Evolutionary conservation across 441 rosid species (phyloP), one percentile per base, ranked within the genome.

Genomic region (Euphorbia schlechtendalii): DNA sequence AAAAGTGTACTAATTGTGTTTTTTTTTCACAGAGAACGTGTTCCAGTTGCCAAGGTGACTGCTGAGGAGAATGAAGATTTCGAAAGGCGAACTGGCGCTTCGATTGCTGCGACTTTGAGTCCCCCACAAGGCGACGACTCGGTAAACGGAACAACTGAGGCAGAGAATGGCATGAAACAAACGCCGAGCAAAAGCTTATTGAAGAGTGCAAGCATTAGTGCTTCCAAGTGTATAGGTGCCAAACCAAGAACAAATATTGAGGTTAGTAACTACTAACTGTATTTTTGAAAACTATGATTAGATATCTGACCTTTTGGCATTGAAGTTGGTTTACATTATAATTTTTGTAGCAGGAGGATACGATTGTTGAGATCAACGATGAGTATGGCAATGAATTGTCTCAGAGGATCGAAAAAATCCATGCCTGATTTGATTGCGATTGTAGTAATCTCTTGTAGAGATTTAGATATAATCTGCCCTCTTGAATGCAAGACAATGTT

Each of bases 201-300:
- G 86, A 94, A 94, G 82, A 94, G 99, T 64, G 91, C 94, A 1
- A 94, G 99, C 77, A 94, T 94, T 28, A 94, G 97, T 64, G 99
- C 81, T 74, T 91, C 99, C 66, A 86, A 87, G 79, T 90, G 99
- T 66, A 77, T 90, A 7, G 93, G 77, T 56, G 78, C 78, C 67
- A 71, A 84, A 65, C 74, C 77, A 52, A 84, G 65, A 71, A 69
- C 64, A 27, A 81, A 83, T 60, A 17, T 66, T 7, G 89, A 84
- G 94, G 99, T 88, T 74, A 73, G 27, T 25, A 25, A 51, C 58
- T n/a, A n/a, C n/a, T n/a, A n/a, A n/a, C n/a, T n/a, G n/a, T n/a
- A n/a, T n/a, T n/a, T n/a, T n/a, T n/a, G n/a, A n/a, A n/a, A n/a
- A n/a, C n/a, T n/a, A n/a, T n/a, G n/a, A n/a, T n/a, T n/a, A n/a